Percentiles rank a stretch among this genome's conserved stretches.
phyloP scores from a whole-genome alignment of 1,139 yeast species.

The Meyerozyma guilliermondii region DNA sequence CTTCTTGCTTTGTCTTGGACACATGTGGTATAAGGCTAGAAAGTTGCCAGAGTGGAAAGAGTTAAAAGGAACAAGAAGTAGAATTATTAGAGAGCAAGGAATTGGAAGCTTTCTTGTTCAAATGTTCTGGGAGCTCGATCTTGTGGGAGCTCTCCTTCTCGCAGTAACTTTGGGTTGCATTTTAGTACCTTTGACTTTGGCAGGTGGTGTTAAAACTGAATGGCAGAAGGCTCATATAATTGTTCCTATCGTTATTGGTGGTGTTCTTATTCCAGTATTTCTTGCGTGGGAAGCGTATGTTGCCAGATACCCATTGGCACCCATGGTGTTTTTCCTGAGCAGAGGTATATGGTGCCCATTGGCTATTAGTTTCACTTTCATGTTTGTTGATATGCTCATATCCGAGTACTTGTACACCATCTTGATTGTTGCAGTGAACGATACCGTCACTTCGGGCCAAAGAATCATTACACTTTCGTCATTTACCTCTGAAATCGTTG shows the following conservation, averaged over 20 bases:
- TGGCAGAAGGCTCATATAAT: constrained; percentile 17
- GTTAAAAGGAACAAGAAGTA: constrained; percentile 17
- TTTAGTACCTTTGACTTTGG: constrained; percentile 35
- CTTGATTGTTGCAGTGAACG: constrained; percentile 30
- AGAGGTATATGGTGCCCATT: constrained; percentile 18
- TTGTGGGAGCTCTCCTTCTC: constrained; percentile 28
- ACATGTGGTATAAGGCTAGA: constrained; percentile 33
- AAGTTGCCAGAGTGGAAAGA: constrained; percentile 29
- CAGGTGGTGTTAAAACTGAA: constrained; percentile 26
- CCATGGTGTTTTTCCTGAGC: not conserved
- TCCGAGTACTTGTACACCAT: constrained; percentile 30
- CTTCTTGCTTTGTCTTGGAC: constrained; percentile 23
- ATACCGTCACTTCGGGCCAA: constrained; percentile 28
- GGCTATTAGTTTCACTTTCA: constrained; percentile 24
- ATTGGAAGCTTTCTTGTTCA: constrained; percentile 15
- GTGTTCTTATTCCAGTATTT: constrained; percentile 10
- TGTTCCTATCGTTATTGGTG: constrained; percentile 11
- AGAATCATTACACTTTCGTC: constrained; percentile 28
- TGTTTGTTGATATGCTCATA: constrained; percentile 27
- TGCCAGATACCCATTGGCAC: constrained; percentile 3
- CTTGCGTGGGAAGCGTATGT: constrained; percentile 8
- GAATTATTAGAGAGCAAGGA: constrained; percentile 20
- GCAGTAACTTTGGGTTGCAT: constrained; percentile 30
- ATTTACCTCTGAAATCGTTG: constrained; percentile 29
- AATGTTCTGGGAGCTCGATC: constrained; percentile 32